These are phyloP conservation scores for Juglanconis oblonga DNA, from an alignment of 2,329 filamentous ascomycete species.

Conservation along the genomic window DNA sequence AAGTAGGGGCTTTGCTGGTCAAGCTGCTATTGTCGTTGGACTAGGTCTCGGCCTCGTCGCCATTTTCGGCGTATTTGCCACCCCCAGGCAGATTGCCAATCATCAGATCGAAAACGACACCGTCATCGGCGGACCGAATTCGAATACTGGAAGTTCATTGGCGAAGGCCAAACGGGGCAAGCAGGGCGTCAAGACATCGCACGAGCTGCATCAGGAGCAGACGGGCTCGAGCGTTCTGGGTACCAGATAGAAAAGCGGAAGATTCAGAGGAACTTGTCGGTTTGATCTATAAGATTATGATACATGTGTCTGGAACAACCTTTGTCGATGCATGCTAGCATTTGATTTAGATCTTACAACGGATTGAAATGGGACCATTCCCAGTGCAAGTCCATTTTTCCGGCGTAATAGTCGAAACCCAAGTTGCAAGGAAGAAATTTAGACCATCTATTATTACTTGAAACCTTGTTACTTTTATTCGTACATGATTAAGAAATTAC, in stretches of 20 bases:
- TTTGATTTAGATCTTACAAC: too few relatives aligned
- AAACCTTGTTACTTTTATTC: too few relatives aligned
- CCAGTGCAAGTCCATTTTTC: too few relatives aligned
- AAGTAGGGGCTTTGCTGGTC: slow-evolving; percentile 6
- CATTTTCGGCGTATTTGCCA: slow-evolving; percentile 3
- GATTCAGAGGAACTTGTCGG: too few relatives aligned
- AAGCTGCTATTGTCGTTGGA: slow-evolving; percentile 1
- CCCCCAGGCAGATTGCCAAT: slow-evolving; percentile 9
- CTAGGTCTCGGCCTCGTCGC: not conserved
- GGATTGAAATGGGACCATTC: too few relatives aligned
- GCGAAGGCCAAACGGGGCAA: slow-evolving; percentile 4
- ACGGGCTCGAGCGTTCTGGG: slow-evolving; percentile 8
- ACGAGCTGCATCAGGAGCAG: slow-evolving; percentile 12
- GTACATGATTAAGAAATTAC: too few relatives aligned
- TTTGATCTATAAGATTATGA: not conserved
- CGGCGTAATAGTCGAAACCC: too few relatives aligned
- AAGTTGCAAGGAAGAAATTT: too few relatives aligned
- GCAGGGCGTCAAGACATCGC: slow-evolving; percentile 8
- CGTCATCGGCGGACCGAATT: slow-evolving; percentile 3
- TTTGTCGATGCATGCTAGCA: too few relatives aligned
- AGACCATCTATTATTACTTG: too few relatives aligned
- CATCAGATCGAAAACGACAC: slow-evolving; percentile 15
- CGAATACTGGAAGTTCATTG: slow-evolving; percentile 8
- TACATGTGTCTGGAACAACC: not conserved
- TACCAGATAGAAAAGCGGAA: not conserved